Conservation (phyloP, 2,329 filamentous ascomycete species). For the Dactylonectria estremocensis region DNA sequence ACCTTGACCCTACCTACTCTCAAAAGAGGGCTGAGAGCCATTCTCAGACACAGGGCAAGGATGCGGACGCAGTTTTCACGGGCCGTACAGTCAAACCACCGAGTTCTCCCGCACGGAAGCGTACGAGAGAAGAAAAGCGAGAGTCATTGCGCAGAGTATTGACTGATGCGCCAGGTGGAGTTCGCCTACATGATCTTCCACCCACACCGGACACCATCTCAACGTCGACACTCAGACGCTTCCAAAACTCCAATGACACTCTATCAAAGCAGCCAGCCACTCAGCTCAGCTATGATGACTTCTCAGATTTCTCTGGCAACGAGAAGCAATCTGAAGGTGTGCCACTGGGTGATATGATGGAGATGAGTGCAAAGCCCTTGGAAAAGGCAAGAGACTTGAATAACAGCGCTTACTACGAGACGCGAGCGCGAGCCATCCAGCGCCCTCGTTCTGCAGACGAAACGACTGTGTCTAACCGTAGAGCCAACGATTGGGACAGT, state of each 20-base stretch:
- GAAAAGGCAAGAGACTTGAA: constrained; percentile 44
- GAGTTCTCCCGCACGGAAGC: constrained; percentile 42
- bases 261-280: constrained; percentile 54
- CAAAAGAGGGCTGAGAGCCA: constrained; percentile 50
- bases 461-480: constrained; percentile 58
- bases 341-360: constrained; percentile 38
- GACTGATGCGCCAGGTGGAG: constrained; percentile 61
- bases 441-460: constrained; percentile 66
- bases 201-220: constrained; percentile 74
- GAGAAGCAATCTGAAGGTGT: constrained; percentile 33
- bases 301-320: constrained; percentile 49
- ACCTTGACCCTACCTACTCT: constrained; percentile 56
- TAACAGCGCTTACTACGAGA: constrained; percentile 39
- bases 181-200: constrained; percentile 63
- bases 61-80: constrained; percentile 33
- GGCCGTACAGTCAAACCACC: constrained; percentile 35
- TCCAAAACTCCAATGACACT: constrained; percentile 67
- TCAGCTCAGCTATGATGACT: constrained; percentile 52
- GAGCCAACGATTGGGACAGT: constrained; percentile 62
- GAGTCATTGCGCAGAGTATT: constrained; percentile 64
- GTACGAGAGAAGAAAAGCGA: constrained; percentile 63
- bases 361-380: constrained; percentile 33
- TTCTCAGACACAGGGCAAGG: constrained; percentile 49
- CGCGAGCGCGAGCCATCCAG: constrained; percentile 46
- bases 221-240: constrained; percentile 67